Percentiles rank a stretch among this genome's conserved stretches.
Evolutionary conservation across 495 filamentous ascomycete genomes (phyloP).

Genomic region (Xylaria acuta): DNA sequence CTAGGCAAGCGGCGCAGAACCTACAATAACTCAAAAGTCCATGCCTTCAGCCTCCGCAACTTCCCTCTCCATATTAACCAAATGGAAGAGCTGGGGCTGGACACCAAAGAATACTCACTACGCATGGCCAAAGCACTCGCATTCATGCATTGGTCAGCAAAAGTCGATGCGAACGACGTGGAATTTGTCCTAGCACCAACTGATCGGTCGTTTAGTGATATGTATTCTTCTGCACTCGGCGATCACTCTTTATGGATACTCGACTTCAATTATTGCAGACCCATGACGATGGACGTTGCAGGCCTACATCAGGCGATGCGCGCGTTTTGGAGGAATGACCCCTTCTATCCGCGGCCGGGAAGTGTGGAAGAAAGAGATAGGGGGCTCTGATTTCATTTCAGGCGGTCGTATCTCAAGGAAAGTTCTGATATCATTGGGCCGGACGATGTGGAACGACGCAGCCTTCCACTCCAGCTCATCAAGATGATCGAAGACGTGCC

Average conservation of each 20-base stretch:
- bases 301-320: not conserved
- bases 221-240: not conserved
- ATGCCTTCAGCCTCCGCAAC: not conserved
- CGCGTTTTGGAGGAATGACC: not conserved
- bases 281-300: not conserved
- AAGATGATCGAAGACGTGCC: not conserved
- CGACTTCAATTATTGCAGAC: not conserved
- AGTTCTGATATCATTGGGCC: not conserved
- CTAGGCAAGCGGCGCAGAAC: not conserved
- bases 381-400: not conserved
- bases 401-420: not conserved
- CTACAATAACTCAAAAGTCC: not conserved
- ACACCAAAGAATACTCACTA: not conserved
- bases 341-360: not conserved
- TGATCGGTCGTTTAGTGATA: not conserved
- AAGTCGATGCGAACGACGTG: not conserved
- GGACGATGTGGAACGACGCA: not conserved
- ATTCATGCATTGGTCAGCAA: slow-evolving; percentile 1
- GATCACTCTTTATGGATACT: not conserved
- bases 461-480: not conserved
- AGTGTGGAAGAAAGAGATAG: not conserved
- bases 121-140: not conserved
- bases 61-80: not conserved
- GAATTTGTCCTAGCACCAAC: not conserved
- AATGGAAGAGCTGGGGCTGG: not conserved